Evolutionary conservation across 139 green algal species (phyloP).

Genomic region (Closterium sp.): DNA sequence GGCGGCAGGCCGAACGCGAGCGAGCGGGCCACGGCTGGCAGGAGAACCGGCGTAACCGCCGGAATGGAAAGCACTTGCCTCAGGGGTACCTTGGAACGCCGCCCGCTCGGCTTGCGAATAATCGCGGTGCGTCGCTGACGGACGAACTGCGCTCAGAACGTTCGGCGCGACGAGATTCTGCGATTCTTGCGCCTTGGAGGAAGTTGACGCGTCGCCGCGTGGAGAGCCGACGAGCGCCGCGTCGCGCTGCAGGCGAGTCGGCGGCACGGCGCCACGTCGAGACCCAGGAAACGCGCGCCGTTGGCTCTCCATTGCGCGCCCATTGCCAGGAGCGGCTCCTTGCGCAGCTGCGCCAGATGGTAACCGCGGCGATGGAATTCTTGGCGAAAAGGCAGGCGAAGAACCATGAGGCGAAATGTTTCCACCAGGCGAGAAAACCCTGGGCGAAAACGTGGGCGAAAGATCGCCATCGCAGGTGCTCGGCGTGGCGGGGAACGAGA

Average conservation of each 20-base stretch:
- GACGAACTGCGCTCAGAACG: no score
- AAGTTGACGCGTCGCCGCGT: not conserved
- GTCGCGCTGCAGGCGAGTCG: not conserved
- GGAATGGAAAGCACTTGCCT: no score
- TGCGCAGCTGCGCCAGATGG: not conserved
- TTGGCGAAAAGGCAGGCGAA: not conserved
- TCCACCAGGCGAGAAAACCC: not conserved
- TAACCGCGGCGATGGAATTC: not conserved
- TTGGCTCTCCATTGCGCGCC: not conserved
- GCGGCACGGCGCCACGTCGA: not conserved
- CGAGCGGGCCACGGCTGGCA: no score
- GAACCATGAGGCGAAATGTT: not conserved
- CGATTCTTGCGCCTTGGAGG: not conserved
- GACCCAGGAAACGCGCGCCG: not conserved
- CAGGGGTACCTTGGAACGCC: not conserved
- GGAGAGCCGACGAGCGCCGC: not conserved
- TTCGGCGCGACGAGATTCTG: not conserved
- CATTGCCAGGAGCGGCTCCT: not conserved
- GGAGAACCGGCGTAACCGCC: no score
- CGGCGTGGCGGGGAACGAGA: not conserved
- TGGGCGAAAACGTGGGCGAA: not conserved
- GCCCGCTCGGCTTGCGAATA: not conserved
- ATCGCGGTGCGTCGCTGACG: no score
- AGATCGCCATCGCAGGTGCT: not conserved
- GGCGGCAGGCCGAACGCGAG: not conserved